Percentiles rank a stretch among this genome's conserved stretches.
These are phyloP conservation scores for Insectozyma bohioensis DNA, from an alignment of 1,139 yeast species.

Conservation along the genomic window DNA sequence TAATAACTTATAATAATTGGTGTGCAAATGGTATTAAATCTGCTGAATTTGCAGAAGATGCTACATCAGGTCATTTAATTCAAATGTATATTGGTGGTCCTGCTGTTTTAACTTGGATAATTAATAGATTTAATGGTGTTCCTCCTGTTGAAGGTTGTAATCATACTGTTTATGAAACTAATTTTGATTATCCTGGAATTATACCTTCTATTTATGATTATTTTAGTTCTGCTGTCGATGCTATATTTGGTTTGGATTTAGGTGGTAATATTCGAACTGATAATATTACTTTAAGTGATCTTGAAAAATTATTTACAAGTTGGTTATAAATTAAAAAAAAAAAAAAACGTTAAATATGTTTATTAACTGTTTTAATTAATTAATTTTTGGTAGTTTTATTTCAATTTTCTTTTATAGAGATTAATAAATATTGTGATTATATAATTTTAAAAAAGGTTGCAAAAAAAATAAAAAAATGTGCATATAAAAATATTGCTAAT, in stretches of 20 bases:
- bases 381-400: too few relatives aligned
- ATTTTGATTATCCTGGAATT: slow-evolving; percentile 22
- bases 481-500: too few relatives aligned
- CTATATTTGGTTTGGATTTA: slow-evolving; percentile 5
- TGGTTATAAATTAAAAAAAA: too few relatives aligned
- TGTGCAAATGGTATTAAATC: slow-evolving; percentile 31
- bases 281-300: too few relatives aligned
- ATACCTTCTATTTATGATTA: slow-evolving; percentile 6
- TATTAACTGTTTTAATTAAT: too few relatives aligned
- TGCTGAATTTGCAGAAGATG: slow-evolving; percentile 28
- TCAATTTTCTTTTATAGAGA: too few relatives aligned
- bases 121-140: slow-evolving; percentile 20
- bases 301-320: too few relatives aligned
- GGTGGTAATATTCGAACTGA: too few relatives aligned
- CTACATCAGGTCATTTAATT: slow-evolving; percentile 26
- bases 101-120: slow-evolving; percentile 31
- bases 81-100: slow-evolving; percentile 28
- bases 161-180: slow-evolving; percentile 21
- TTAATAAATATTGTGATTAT: too few relatives aligned
- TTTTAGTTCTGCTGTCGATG: slow-evolving; percentile 4
- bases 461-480: too few relatives aligned
- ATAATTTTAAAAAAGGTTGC: too few relatives aligned
- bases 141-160: slow-evolving; percentile 29
- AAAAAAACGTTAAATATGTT: too few relatives aligned
- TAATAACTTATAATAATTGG: slow-evolving; percentile 30